Conservation (phyloP, 768 basidiomycete species). For the Phaffia tasmanica region DNA sequence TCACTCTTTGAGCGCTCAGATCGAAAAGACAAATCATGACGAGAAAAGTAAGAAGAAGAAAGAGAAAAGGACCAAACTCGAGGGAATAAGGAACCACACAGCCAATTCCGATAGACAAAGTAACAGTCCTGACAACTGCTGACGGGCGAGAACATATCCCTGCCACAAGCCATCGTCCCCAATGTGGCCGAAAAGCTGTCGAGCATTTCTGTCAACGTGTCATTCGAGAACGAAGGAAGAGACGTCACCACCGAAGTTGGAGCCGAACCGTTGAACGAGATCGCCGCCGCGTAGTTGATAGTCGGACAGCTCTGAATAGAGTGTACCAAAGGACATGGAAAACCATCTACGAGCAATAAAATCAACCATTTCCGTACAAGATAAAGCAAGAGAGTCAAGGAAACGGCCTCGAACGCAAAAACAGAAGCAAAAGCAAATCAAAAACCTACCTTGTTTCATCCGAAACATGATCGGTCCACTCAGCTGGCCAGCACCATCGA, state of each 20-base stretch:
- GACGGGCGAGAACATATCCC: slow-evolving; percentile 37
- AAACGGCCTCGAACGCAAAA: background rate
- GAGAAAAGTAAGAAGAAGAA: background rate
- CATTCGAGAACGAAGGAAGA: slow-evolving; percentile 28
- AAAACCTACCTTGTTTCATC: slow-evolving; percentile 35
- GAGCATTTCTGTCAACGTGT: slow-evolving; percentile 30
- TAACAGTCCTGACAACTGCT: slow-evolving; percentile 36
- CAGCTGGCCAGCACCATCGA: slow-evolving; percentile 20
- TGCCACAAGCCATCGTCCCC: slow-evolving; percentile 34
- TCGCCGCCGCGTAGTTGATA: slow-evolving; percentile 34
- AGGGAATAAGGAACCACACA: slow-evolving; percentile 35
- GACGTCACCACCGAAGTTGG: slow-evolving; percentile 15
- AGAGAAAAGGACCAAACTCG: background rate
- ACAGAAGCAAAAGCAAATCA: background rate
- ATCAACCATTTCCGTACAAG: background rate
- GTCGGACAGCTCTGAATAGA: slow-evolving; percentile 32
- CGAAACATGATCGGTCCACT: slow-evolving; percentile 33
- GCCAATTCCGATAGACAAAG: slow-evolving; percentile 36
- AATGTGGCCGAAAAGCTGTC: slow-evolving; percentile 35
- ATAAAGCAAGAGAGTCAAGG: background rate
- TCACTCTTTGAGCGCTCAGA: slow-evolving; percentile 26
- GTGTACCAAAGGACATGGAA: slow-evolving; percentile 35
- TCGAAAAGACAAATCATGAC: background rate
- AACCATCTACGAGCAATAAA: slow-evolving; percentile 26
- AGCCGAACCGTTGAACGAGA: slow-evolving; percentile 25